A percentile compares a stretch with the other conserved stretches of the same genome.
These are phyloP conservation scores for Cladosporium sphaerospermum DNA, from an alignment of 2,329 filamentous ascomycete genomes.

Conservation along the genomic window DNA sequence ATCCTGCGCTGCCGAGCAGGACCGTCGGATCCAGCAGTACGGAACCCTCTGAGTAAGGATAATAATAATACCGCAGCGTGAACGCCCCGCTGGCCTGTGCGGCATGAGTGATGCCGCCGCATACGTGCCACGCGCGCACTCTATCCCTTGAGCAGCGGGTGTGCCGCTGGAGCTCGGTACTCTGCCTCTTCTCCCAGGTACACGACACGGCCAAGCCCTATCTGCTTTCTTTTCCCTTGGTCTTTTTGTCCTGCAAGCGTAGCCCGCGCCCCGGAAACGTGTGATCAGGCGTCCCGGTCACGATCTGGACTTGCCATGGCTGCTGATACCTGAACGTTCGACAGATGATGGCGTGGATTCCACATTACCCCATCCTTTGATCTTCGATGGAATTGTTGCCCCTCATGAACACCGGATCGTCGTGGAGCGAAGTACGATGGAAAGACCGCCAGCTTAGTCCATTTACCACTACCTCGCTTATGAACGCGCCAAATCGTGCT, in stretches of 20 bases:
- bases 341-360: not conserved
- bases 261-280: too few relatives aligned
- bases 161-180: constrained; percentile 4
- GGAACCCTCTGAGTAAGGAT: not conserved
- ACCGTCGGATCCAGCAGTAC: constrained; percentile 2
- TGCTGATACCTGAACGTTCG: not conserved
- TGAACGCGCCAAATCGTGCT: too few relatives aligned
- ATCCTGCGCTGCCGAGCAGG: not conserved
- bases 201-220: constrained; percentile 2
- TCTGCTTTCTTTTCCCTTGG: not conserved
- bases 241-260: not conserved
- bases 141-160: constrained; percentile 2
- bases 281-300: too few relatives aligned
- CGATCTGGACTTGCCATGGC: too few relatives aligned
- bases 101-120: not conserved
- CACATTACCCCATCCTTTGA: not conserved
- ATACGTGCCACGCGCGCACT: constrained; percentile 5
- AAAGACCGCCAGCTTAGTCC: not conserved
- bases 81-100: constrained; percentile 9
- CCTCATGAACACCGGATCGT: not conserved
- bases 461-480: too few relatives aligned
- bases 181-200: constrained; percentile 1
- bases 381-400: not conserved
- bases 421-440: constrained; percentile 9
- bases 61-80: constrained; percentile 7